Conservation (phyloP, 345 rosid species). For the Lepidium didymum region DNA sequence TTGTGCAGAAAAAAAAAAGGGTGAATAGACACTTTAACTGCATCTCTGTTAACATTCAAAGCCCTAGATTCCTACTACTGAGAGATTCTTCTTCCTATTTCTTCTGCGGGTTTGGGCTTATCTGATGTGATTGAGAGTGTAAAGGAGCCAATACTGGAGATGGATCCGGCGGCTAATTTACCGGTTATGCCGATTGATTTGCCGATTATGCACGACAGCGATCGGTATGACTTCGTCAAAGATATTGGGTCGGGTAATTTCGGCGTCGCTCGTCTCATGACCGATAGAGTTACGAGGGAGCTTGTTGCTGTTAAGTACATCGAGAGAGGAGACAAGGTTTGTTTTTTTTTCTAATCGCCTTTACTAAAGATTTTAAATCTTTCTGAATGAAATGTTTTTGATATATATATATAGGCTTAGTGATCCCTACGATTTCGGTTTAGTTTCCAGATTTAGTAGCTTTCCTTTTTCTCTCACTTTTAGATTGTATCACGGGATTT, state of each 20-base stretch:
- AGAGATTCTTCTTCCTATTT: not conserved
- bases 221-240: conserved; percentile 80
- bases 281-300: conserved; percentile 60
- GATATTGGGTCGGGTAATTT: conserved; percentile 92
- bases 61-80: not conserved
- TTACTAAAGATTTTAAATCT: not conserved
- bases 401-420: not conserved
- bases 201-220: conserved; percentile 94
- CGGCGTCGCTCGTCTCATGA: conserved; percentile 89
- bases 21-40: no score
- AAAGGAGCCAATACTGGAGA: not conserved
- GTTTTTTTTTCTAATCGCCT: not conserved
- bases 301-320: conserved; percentile 96
- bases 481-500: not conserved
- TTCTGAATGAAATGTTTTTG: not conserved
- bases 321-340: conserved; percentile 89
- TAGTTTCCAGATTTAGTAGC: conserved; percentile 27
- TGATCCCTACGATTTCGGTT: conserved; percentile 3
- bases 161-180: conserved; percentile 40
- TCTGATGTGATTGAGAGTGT: conserved; percentile 14
- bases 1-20: no score
- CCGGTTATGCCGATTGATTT: conserved; percentile 48
- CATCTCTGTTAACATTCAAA: no score
- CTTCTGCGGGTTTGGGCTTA: not conserved
- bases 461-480: not conserved